Evolutionary conservation across 345 rosid species (phyloP), one percentile per base, ranked within the genome.

Genomic region (Iberis pinnata): DNA sequence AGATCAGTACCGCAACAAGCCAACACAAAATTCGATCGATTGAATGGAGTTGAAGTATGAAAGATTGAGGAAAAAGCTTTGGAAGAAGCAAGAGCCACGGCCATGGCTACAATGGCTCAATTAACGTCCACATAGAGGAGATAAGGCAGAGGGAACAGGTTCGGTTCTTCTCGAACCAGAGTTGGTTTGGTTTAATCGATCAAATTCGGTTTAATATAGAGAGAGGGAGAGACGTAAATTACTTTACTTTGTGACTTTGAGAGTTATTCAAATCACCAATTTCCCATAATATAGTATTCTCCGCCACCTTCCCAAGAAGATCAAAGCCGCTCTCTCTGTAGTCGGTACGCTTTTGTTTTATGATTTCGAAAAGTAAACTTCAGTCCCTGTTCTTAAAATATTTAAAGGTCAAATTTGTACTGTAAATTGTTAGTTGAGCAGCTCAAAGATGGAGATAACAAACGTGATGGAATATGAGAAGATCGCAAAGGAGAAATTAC

Each of bases 401-500:
- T n/a, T n/a, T n/a, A n/a, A n/a, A n/a, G n/a, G n/a, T n/a, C n/a
- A n/a, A n/a, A n/a, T n/a, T n/a, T n/a, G n/a, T n/a, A n/a, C n/a
- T n/a, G n/a, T n/a, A n/a, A n/a, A n/a, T 22, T 22, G 3, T 22
- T 22, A 22, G 25, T 22, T 22, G 25, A 22, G 33, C 2, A 7
- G 8, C 8, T 6, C 7, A 29, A 29, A 29, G 8, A 59, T 61
- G 70, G 80, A 87, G 82, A 78, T 90, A 54, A 87, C 98, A 8
- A 90, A 90, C 68, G 98, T 84, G 27, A 71, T 67, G 71, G 98
- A 88, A 70, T 90, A 79, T 60, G 79, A 90, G 58, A 80, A 76
- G 63, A 80, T 90, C 51, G 98, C 98, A 7, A 90, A 78, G 74
- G 67, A 75, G 77, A 90, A 84, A 53, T 31, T 90, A 67, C 96